A percentile compares a stretch with the other conserved stretches of the same genome.
phyloP scores from a whole-genome alignment of 2,329 filamentous ascomycete genomes.

The Aspergillus fijiensis region DNA sequence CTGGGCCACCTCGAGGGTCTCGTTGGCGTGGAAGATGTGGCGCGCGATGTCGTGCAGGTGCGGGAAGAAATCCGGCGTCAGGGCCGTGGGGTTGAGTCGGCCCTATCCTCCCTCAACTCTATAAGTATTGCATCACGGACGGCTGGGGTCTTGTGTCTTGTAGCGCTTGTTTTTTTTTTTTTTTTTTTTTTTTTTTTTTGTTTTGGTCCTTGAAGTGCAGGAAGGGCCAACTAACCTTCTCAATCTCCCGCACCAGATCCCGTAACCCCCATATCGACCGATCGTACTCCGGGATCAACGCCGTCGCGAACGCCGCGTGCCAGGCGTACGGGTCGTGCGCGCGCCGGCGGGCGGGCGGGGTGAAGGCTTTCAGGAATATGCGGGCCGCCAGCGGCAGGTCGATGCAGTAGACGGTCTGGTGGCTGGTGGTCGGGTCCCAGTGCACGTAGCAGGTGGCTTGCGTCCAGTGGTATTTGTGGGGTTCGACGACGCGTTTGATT shows the following conservation, averaged over 20 bases:
- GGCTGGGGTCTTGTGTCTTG: no score
- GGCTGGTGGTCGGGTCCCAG: constrained; percentile 14
- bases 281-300: constrained; percentile 26
- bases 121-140: no score
- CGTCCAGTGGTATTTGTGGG: constrained; percentile 19
- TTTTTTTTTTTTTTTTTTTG: no score
- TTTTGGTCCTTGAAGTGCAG: no score
- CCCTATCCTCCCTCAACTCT: neutral
- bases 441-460: constrained; percentile 23
- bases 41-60: constrained; percentile 33
- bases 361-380: neutral
- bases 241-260: constrained; percentile 29
- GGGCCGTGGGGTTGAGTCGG: constrained; percentile 7
- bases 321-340: constrained; percentile 21
- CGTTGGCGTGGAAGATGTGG: constrained; percentile 33
- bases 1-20: constrained; percentile 34
- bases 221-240: constrained; percentile 24
- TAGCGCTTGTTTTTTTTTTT: no score
- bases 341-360: constrained; percentile 3
- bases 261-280: constrained; percentile 31
- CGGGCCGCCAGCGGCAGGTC: constrained; percentile 2
- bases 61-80: constrained; percentile 24
- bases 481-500: constrained; percentile 18
- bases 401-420: constrained; percentile 18
- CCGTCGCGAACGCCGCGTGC: constrained; percentile 26